phyloP scores from a whole-genome alignment of 108 stramenopile genomes.

The Cyclotella baltica region DNA sequence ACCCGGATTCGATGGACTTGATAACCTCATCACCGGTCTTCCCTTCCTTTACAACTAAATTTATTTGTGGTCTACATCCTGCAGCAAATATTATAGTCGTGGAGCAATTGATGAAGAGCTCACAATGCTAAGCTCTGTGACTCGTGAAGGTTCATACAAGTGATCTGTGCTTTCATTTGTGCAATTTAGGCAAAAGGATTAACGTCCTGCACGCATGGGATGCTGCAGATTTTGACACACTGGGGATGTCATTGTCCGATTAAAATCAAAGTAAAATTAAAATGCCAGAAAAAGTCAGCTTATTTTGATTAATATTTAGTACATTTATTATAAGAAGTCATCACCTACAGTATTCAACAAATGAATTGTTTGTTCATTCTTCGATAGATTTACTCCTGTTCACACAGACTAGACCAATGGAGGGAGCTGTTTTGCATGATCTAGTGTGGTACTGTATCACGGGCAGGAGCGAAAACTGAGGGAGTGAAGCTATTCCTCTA shows the following conservation, averaged over 20 bases:
- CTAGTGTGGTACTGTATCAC: too few relatives aligned
- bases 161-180: background rate
- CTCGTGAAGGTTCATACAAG: background rate
- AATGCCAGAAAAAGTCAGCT: background rate
- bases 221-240: background rate
- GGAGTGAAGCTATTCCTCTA: too few relatives aligned
- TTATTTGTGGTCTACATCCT: background rate
- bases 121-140: slow-evolving; percentile 13
- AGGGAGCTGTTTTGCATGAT: too few relatives aligned
- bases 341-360: too few relatives aligned
- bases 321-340: too few relatives aligned
- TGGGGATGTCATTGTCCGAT: background rate
- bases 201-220: background rate
- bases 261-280: background rate
- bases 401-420: too few relatives aligned
- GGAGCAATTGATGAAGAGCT: slow-evolving; percentile 15
- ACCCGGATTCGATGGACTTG: slow-evolving; percentile 51
- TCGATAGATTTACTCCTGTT: too few relatives aligned
- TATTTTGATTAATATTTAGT: too few relatives aligned
- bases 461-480: too few relatives aligned
- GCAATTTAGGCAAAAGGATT: slow-evolving; percentile 15
- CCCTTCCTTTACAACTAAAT: slow-evolving; percentile 68
- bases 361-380: too few relatives aligned
- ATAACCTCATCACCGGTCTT: slow-evolving; percentile 68
- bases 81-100: background rate